Evolutionary conservation across 2,329 filamentous ascomycete species (phyloP).

Genomic region (Setomelanomma holmii): DNA sequence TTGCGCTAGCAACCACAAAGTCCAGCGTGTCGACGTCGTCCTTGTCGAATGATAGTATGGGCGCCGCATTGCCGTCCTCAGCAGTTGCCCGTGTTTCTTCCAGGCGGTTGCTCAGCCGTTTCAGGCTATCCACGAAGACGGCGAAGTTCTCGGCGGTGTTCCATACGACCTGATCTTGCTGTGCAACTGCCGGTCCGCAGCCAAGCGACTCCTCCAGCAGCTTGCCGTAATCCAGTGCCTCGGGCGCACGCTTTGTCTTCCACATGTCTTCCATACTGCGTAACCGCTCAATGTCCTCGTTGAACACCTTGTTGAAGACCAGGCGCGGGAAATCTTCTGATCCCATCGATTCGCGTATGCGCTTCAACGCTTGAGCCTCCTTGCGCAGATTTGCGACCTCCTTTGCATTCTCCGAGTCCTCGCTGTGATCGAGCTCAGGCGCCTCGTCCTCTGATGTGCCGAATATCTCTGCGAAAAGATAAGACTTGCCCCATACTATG

Average conservation of each 20-base stretch:
- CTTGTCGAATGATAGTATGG: constrained; percentile 89
- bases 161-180: constrained; percentile 80
- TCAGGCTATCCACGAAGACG: constrained; percentile 85
- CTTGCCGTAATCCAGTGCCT: constrained; percentile 72
- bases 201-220: constrained; percentile 62
- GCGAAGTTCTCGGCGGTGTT: constrained; percentile 81
- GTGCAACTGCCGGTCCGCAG: constrained; percentile 61
- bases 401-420: constrained; percentile 80
- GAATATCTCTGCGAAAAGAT: constrained; percentile 93
- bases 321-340: constrained; percentile 76
- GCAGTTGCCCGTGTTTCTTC: constrained; percentile 66
- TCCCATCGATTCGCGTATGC: constrained; percentile 81
- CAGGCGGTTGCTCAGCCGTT: constrained; percentile 76
- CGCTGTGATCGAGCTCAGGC: constrained; percentile 77
- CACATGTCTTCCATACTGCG: constrained; percentile 95
- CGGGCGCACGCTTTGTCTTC: constrained; percentile 79
- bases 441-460: constrained; percentile 88
- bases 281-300: constrained; percentile 80
- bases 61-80: constrained; percentile 56
- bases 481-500: constrained; percentile 98
- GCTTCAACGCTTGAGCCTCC: constrained; percentile 83
- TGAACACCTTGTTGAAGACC: constrained; percentile 93
- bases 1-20: constrained; percentile 90
- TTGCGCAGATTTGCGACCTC: constrained; percentile 88
- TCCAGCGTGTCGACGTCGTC: constrained; percentile 95